Evolutionary conservation across 2,329 filamentous ascomycete genomes (phyloP).

Genomic region (Aureobasidium sp.): DNA sequence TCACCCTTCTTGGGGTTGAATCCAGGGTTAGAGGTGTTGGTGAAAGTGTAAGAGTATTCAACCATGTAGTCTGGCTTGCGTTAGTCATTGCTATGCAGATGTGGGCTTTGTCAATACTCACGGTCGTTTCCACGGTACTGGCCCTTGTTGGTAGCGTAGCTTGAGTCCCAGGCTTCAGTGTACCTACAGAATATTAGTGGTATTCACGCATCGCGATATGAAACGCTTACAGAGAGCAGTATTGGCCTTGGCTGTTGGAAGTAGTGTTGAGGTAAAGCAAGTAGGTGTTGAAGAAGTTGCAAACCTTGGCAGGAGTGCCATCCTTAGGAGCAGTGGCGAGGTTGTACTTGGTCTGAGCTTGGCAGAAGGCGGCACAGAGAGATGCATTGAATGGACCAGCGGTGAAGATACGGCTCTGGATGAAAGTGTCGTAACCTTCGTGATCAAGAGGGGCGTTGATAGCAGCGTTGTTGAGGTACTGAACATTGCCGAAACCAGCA

Average conservation of each 20-base stretch:
- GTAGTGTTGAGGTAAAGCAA: constrained; percentile 14
- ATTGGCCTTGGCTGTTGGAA: constrained; percentile 24
- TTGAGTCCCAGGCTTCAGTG: constrained; percentile 23
- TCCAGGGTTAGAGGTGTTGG: constrained; percentile 23
- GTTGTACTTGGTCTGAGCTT: constrained; percentile 26
- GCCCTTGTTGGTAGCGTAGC: constrained; percentile 26
- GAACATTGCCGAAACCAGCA: constrained; percentile 24
- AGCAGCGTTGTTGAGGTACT: constrained; percentile 27
- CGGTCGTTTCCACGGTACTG: constrained; percentile 25
- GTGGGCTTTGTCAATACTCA: background rate
- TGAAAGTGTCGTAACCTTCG: constrained; percentile 31
- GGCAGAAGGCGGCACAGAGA: constrained; percentile 35
- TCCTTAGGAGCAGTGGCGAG: constrained; percentile 23
- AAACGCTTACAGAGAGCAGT: constrained; percentile 20
- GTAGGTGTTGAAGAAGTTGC: constrained; percentile 20
- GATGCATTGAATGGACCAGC: constrained; percentile 34
- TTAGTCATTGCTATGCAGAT: background rate
- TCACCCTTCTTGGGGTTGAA: constrained; percentile 11
- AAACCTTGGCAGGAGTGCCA: constrained; percentile 15
- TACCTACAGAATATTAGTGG: constrained; percentile 12
- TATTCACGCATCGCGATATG: background rate
- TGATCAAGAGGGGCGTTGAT: constrained; percentile 33
- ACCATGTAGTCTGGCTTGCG: constrained; percentile 22
- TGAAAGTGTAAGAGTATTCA: constrained; percentile 24
- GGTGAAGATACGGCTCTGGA: constrained; percentile 33